A percentile compares a stretch with the other conserved stretches of the same genome.
These are phyloP conservation scores for Ceratocystis harringtonii DNA, from an alignment of 2,329 filamentous ascomycete genomes.

Conservation along the genomic window DNA sequence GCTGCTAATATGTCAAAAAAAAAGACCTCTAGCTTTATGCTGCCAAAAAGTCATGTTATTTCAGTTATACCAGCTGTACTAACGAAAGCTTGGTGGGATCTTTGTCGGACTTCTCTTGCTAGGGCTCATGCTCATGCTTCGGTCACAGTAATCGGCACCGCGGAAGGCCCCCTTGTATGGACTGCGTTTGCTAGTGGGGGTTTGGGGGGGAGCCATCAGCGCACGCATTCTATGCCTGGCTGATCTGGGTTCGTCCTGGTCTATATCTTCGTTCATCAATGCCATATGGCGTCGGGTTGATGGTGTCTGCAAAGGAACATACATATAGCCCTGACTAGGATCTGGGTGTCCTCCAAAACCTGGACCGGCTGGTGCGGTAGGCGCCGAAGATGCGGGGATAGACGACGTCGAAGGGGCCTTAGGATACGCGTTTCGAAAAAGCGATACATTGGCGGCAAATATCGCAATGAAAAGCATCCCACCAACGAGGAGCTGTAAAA, in stretches of 20 bases:
- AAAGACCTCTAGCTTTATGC: no score
- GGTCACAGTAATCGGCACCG: conserved; percentile 9
- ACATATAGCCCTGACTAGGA: conserved; percentile 28
- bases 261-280: conserved; percentile 11
- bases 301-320: conserved; percentile 29
- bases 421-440: conserved; percentile 21
- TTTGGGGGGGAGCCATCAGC: conserved; percentile 11
- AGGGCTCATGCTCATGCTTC: conserved; percentile 15
- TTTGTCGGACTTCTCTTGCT: conserved; percentile 15
- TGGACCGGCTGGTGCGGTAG: not conserved
- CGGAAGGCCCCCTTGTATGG: conserved; percentile 10
- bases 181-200: conserved; percentile 10
- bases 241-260: conserved; percentile 13
- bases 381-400: not conserved
- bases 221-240: conserved; percentile 11
- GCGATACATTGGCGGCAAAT: conserved; percentile 36
- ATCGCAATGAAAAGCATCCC: conserved; percentile 34
- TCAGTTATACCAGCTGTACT: not conserved
- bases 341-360: conserved; percentile 14
- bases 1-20: no score
- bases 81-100: conserved; percentile 4
- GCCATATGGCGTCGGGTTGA: conserved; percentile 24
- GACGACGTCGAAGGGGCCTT: not conserved
- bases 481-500: conserved; percentile 35
- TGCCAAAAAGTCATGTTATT: not conserved